Conservation (phyloP, 768 basidiomycete species). For the Boletus reticulatus region DNA sequence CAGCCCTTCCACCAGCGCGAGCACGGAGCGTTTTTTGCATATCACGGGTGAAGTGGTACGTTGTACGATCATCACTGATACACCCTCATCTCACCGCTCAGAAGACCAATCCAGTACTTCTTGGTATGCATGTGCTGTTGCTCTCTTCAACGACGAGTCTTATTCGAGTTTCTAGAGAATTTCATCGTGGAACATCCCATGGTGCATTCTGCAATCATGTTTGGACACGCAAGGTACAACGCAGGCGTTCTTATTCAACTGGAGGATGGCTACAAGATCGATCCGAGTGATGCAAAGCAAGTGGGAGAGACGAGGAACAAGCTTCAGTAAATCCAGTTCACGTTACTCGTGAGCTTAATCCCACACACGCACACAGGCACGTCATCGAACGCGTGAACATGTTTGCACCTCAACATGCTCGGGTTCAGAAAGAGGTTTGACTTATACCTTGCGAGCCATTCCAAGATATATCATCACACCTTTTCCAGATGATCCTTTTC, state of each 20-base stretch:
- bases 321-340: constrained; percentile 7
- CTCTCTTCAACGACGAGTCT: not conserved
- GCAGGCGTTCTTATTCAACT: constrained; percentile 18
- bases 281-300: constrained; percentile 5
- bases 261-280: constrained; percentile 5
- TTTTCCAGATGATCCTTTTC: constrained; percentile 16
- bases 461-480: not conserved
- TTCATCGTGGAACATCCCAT: constrained; percentile 15
- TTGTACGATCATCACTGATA: not conserved
- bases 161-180: constrained; percentile 4
- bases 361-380: constrained; percentile 3
- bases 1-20: not conserved
- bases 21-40: constrained; percentile 5
- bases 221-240: constrained; percentile 11
- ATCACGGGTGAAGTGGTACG: constrained; percentile 20
- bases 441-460: not conserved
- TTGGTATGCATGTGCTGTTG: constrained; percentile 9
- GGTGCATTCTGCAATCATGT: constrained; percentile 15
- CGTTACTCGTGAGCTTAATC: not conserved
- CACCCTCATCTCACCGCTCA: not conserved
- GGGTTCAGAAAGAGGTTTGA: constrained; percentile 21
- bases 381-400: constrained; percentile 19
- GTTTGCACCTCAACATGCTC: constrained; percentile 21
- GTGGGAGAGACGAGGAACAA: constrained; percentile 12
- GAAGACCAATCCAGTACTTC: not conserved